phyloP scores from a whole-genome alignment of 441 rosid species.

The Populus hybrid region DNA sequence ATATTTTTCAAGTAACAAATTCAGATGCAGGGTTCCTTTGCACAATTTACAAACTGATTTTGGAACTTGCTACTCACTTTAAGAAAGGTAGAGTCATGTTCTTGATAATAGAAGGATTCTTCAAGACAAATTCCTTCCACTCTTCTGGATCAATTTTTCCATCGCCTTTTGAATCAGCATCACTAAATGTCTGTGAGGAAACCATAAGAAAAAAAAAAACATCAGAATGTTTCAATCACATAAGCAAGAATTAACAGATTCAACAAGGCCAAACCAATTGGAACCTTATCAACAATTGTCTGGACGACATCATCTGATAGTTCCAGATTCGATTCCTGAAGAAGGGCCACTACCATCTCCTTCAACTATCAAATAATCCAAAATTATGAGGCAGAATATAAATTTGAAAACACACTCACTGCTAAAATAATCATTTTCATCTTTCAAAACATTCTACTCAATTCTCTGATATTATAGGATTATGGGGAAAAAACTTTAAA shows the following conservation, averaged over 20 bases:
- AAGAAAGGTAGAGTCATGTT: conserved; percentile 85
- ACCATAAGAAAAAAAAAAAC: not conserved
- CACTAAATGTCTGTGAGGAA: conserved; percentile 44
- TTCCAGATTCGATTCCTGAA: conserved; percentile 72
- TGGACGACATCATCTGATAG: conserved; percentile 69
- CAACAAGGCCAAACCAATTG: not conserved
- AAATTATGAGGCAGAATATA: conserved; percentile 2
- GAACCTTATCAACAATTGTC: conserved; percentile 66
- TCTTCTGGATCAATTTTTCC: conserved; percentile 72
- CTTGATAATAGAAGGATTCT: conserved; percentile 64
- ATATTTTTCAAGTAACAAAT: not conserved
- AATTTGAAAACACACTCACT: not conserved
- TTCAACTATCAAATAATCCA: conserved; percentile 45
- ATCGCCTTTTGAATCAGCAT: conserved; percentile 60
- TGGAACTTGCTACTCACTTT: conserved; percentile 35
- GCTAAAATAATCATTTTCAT: not conserved
- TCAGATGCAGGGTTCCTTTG: not conserved
- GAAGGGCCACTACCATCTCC: conserved; percentile 87
- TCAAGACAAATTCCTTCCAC: conserved; percentile 67
- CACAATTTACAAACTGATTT: not conserved
- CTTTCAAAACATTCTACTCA: not conserved
- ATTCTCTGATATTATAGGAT: not conserved
- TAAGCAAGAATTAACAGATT: not conserved
- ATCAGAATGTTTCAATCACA: not conserved
- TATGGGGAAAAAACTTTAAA: not conserved